phyloP scores from a whole-genome alignment of 169 alveolate species.

The Cryptosporidium muris region DNA sequence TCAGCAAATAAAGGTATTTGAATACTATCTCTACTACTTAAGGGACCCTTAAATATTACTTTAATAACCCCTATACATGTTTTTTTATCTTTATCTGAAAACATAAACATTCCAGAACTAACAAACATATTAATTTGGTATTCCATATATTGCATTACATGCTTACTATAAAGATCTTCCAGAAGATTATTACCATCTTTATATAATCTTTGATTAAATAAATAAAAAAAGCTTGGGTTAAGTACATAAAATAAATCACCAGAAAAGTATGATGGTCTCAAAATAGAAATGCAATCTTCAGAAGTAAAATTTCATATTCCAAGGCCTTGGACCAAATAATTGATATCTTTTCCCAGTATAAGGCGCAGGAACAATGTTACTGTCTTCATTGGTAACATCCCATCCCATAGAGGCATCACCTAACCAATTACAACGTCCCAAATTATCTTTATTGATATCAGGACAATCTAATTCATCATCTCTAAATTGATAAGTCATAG shows the following conservation, averaged over 20 bases:
- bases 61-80: conserved; percentile 31
- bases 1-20: conserved; percentile 9
- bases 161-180: neutral
- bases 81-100: neutral
- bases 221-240: neutral
- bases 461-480: no score
- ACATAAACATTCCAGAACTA: no score
- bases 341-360: conserved; percentile 29
- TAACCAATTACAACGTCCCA: conserved; percentile 8
- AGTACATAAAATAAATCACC: neutral
- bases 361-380: conserved; percentile 1
- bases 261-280: conserved; percentile 12
- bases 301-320: conserved; percentile 47
- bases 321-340: conserved; percentile 68
- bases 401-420: conserved; percentile 30
- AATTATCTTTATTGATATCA: no score
- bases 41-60: conserved; percentile 1
- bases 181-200: conserved; percentile 17
- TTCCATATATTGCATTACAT: conserved; percentile 37
- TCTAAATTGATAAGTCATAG: no score
- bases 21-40: neutral
- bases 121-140: no score
- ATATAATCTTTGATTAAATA: conserved; percentile 9
- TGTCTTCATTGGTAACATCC: conserved; percentile 16
- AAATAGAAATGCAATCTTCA: conserved; percentile 18